These are phyloP conservation scores for Boletellus ananas DNA, from an alignment of 768 basidiomycete genomes.

Conservation along the genomic window DNA sequence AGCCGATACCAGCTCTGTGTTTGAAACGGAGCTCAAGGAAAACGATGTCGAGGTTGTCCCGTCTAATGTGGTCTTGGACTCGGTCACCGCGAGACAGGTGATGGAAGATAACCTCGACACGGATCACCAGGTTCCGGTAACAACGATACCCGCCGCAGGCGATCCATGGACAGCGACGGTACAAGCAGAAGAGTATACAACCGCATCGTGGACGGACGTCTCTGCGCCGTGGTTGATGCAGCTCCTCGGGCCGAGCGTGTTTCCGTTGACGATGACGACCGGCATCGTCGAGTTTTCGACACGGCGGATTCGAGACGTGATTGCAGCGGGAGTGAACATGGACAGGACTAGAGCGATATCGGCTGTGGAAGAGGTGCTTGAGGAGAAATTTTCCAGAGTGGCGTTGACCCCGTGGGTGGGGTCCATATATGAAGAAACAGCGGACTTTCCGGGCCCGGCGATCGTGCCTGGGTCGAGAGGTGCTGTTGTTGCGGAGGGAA, in stretches of 20 bases:
- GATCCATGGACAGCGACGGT: conserved; percentile 28
- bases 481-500: conserved; percentile 9
- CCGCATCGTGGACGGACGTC: conserved; percentile 29
- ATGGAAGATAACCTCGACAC: conserved; percentile 32
- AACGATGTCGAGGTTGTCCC: conserved; percentile 30
- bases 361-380: conserved; percentile 43
- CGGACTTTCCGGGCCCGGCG: conserved; percentile 33
- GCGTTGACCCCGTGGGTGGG: conserved; percentile 51
- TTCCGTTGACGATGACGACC: conserved; percentile 57
- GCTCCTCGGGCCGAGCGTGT: conserved; percentile 50
- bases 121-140: conserved; percentile 11
- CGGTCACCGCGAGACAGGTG: conserved; percentile 22
- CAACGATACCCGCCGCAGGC: conserved; percentile 15
- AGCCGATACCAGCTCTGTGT: conserved; percentile 12
- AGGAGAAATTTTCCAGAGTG: conserved; percentile 40
- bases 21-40: conserved; percentile 39
- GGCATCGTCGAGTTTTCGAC: conserved; percentile 64
- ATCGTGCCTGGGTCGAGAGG: conserved; percentile 32
- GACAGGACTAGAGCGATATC: background rate
- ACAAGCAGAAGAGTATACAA: conserved; percentile 22
- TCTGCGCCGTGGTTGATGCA: conserved; percentile 30
- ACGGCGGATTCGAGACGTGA: conserved; percentile 49
- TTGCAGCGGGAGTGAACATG: conserved; percentile 29
- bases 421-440: conserved; percentile 29
- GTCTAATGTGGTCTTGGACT: conserved; percentile 24